A percentile compares a stretch with the other conserved stretches of the same genome.
Evolutionary conservation across 78 protist genomes (phyloP).

Genomic region (Dictyostelium citrinum): DNA sequence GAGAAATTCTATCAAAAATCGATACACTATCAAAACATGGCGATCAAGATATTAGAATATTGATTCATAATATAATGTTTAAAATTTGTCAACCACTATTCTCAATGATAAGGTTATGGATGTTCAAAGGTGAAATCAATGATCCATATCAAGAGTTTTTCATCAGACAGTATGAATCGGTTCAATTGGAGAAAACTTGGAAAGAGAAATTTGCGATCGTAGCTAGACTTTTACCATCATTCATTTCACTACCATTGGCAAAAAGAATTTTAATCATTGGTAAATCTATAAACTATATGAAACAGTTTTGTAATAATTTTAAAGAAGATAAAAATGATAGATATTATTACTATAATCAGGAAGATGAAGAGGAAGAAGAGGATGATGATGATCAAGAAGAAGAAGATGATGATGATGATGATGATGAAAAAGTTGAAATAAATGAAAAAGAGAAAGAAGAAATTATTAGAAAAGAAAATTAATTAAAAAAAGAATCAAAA

Average conservation of each 20-base stretch:
- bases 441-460: neutral
- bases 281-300: slow-evolving; percentile 85
- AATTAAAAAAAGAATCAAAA: neutral
- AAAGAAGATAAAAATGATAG: neutral
- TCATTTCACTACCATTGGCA: slow-evolving; percentile 2
- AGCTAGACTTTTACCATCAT: neutral
- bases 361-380: neutral
- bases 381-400: neutral
- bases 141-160: slow-evolving; percentile 82
- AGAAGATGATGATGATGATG: neutral
- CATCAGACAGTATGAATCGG: neutral
- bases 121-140: slow-evolving; percentile 66
- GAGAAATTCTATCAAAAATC: slow-evolving; percentile 25
- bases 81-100: slow-evolving; percentile 64
- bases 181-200: slow-evolving; percentile 31
- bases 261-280: slow-evolving; percentile 75
- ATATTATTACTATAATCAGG: neutral
- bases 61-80: slow-evolving; percentile 1
- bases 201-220: slow-evolving; percentile 29
- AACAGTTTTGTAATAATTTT: slow-evolving; percentile 59
- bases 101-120: slow-evolving; percentile 60
- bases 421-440: neutral
- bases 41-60: neutral
- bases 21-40: slow-evolving; percentile 44
- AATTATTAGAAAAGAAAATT: neutral